Evolutionary conservation across 805 yeast species (phyloP).

Genomic region (Ogataea trehaloabstinens): DNA sequence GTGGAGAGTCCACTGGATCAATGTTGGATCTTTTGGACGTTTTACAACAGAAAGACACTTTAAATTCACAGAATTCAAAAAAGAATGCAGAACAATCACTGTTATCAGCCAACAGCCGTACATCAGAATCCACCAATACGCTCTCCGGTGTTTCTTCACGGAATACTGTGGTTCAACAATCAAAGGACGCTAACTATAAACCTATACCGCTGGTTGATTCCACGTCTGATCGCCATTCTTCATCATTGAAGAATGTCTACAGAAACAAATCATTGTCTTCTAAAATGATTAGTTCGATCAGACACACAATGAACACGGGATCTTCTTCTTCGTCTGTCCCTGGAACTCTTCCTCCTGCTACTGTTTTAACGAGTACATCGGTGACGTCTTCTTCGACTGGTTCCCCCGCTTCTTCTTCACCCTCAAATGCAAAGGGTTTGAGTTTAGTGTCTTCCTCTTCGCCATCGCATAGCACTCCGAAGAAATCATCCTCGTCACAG

Average conservation of each 20-base stretch:
- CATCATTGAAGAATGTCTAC: constrained; percentile 7
- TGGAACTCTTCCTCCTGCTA: constrained; percentile 4
- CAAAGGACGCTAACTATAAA: constrained; percentile 2
- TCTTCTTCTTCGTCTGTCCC: constrained; percentile 10
- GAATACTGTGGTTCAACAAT: constrained; percentile 1
- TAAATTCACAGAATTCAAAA: constrained; percentile 4
- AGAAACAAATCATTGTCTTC: constrained; percentile 17
- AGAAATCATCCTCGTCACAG: not conserved
- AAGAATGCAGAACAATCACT: not conserved
- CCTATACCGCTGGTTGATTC: constrained; percentile 1
- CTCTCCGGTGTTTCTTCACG: constrained; percentile 8
- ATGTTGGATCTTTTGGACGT: constrained; percentile 26
- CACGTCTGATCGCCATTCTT: constrained; percentile 4
- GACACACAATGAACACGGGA: constrained; percentile 16
- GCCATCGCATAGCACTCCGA: not conserved
- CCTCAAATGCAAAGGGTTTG: not conserved
- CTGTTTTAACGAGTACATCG: not conserved
- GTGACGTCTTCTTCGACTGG: not conserved
- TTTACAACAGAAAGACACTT: constrained; percentile 15
- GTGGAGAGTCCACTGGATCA: constrained; percentile 13
- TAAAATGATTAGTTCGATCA: constrained; percentile 19
- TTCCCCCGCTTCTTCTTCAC: not conserved
- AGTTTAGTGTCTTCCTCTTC: not conserved
- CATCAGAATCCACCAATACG: constrained; percentile 8
- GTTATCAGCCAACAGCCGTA: constrained; percentile 8